Evolutionary conservation across 164 flowering plant species (phyloP), one percentile per base, ranked within the genome.

Genomic region (Aristolochia californica): DNA sequence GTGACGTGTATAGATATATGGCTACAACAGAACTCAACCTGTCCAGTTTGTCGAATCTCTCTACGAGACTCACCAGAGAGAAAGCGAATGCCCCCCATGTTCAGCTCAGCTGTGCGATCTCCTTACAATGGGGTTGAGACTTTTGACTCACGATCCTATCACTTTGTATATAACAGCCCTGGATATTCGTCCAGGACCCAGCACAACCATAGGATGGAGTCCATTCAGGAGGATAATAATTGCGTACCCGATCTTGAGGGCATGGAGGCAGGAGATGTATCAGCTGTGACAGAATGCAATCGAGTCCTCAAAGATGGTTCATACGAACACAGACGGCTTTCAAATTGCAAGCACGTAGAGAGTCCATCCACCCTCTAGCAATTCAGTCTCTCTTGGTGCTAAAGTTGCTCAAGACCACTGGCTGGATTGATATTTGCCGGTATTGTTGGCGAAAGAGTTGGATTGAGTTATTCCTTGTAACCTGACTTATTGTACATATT

Each of bases 11-110:
- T 93, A 68, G 99, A 87, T 72, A 78, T 80, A 64, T 93, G 97
- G 99, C 74, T 93, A 44, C 88, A 81, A 68, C 94, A 85, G 69
- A 87, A 89, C 62, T 77, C 84, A 45, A 89, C 99, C 5, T 93
- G 99, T 61, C 99, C 99, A 5, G 83, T 93, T 26, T 89, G 99
- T 73, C 78, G 97, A 49, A 68, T 87, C 45, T 89, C 99, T 18
- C 61, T 87, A 62, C 79, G 84, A 18, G 84, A 80, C 18, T 72
- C 61, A 38, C 73, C 88, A 0, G 95, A 84, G 40, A 84, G 75
- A 62, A 88, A 85, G 53, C 71, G 81, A 30, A 18, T 62, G 25
- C 96, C 75, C n/a, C 94, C 91, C 11, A 65, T 89, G 78, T 80
- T 75, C 58, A 80, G 91, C 63, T 78, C 91, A 44, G 89, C 91